Evolutionary conservation across 2,329 filamentous ascomycete species (phyloP).

Genomic region (Aspergillus uvarum): DNA sequence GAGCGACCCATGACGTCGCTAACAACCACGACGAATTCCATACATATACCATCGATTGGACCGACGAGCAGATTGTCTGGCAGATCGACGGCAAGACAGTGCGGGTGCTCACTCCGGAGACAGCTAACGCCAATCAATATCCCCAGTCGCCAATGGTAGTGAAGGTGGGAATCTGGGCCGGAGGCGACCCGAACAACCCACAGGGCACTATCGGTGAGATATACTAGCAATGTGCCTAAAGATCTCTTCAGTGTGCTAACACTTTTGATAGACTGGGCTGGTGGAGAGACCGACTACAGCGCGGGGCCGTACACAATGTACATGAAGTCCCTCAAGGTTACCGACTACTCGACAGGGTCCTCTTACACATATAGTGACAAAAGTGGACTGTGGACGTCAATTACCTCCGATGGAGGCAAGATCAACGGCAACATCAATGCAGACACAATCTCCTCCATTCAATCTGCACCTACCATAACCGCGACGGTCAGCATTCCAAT

Average conservation of each 20-base stretch:
- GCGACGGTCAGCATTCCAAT: slow-evolving; percentile 65
- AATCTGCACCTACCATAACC: slow-evolving; percentile 61
- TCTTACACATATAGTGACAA: slow-evolving; percentile 79
- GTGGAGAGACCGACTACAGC: slow-evolving; percentile 79
- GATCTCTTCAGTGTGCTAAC: slow-evolving; percentile 13
- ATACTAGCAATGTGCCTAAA: background rate
- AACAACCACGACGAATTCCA: slow-evolving; percentile 73
- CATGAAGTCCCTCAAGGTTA: slow-evolving; percentile 71
- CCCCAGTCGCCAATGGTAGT: slow-evolving; percentile 95
- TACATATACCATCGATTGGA: slow-evolving; percentile 93
- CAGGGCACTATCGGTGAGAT: slow-evolving; percentile 69
- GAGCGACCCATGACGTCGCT: slow-evolving; percentile 69
- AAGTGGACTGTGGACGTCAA: slow-evolving; percentile 77
- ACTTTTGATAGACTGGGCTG: slow-evolving; percentile 66
- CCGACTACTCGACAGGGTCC: slow-evolving; percentile 90
- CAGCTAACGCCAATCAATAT: slow-evolving; percentile 71
- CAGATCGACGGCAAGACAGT: slow-evolving; percentile 75
- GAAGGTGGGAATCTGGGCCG: slow-evolving; percentile 89
- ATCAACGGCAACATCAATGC: slow-evolving; percentile 64
- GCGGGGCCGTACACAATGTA: slow-evolving; percentile 83
- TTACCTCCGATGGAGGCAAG: slow-evolving; percentile 73
- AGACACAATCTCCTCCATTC: slow-evolving; percentile 39
- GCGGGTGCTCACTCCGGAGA: slow-evolving; percentile 68
- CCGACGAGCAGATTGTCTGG: slow-evolving; percentile 79
- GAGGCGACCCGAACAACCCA: slow-evolving; percentile 77